phyloP scores from a whole-genome alignment of 176 grass and related monocot species.

The Cenchrus fungigraminus region DNA sequence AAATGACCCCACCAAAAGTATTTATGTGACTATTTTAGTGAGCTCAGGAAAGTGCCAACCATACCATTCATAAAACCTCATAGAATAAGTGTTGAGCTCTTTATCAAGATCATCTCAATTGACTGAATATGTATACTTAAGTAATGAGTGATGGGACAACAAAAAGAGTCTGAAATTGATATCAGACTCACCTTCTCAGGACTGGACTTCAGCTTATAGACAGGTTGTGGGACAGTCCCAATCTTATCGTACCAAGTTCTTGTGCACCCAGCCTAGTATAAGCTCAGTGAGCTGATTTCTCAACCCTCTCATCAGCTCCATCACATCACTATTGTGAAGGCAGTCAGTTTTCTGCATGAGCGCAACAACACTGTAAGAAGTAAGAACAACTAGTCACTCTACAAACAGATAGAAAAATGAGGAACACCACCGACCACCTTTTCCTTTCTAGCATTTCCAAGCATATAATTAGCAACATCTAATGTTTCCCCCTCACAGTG shows the following conservation, averaged over 20 bases:
- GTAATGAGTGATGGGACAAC: neutral
- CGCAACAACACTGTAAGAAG: neutral
- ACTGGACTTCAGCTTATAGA: too few species aligned
- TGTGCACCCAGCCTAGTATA: slow-evolving; percentile 23
- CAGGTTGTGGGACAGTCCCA: too few species aligned
- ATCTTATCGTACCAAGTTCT: too few species aligned
- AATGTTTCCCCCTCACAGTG: too few species aligned
- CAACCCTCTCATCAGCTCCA: slow-evolving; percentile 94
- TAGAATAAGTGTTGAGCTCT: slow-evolving; percentile 88
- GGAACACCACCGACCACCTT: slow-evolving; percentile 5
- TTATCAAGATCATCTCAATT: slow-evolving; percentile 90
- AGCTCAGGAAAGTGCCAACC: slow-evolving; percentile 98
- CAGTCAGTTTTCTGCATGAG: slow-evolving; percentile 88
- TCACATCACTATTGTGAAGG: slow-evolving; percentile 76
- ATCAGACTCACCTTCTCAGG: too few species aligned
- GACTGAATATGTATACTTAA: neutral
- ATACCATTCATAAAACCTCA: slow-evolving; percentile 97
- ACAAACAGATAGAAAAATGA: slow-evolving; percentile 1
- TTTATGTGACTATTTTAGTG: slow-evolving; percentile 65
- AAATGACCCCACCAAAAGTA: too few species aligned
- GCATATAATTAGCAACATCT: too few species aligned
- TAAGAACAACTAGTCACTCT: neutral
- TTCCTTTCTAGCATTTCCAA: too few species aligned
- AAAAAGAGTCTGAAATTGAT: too few species aligned
- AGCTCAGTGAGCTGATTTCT: slow-evolving; percentile 82